Base-by-base conservation (phyloP, 1,139 yeast genomes). In the Blastobotrys capitulatus region DNA sequence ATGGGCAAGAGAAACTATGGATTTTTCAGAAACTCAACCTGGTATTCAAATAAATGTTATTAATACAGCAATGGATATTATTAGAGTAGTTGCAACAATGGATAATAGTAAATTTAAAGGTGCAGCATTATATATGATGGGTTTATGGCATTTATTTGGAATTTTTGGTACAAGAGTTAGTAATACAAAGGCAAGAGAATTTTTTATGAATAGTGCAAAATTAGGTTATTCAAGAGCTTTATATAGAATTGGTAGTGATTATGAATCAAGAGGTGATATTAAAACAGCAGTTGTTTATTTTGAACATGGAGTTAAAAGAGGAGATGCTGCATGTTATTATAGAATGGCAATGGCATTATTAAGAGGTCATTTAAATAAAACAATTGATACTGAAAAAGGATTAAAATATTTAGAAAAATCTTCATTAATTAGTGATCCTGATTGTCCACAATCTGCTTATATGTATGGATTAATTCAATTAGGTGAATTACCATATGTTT, bases 391-490 rank as follows among this genome's bases (percentile, higher is more conserved):
- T 1, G 55, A 50, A 9, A 49, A 53, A 20, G 73, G 69, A 1
- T 47, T 67, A 40, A 52, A 57, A 19, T 58, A 60, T 19, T 55
- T 69, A 19, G 63, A 64, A 48, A 54, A 56, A 18, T 62, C 70
- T 1, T 59, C 69, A 16, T 48, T 55, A 16, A 57, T 54, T 9
- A 60, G 68, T 16, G 73, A 69, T 46, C 63, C 67, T 1, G 73
- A 69, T 49, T 67, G 69, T 48, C 70, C 73, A 6, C 70, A 66
- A 44, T 63, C 72, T 1, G 64, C 71, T 1, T 69, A 64, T 51
- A 58, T 69, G 18, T 61, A 63, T 44, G 73, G 72, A 13, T 55
- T 67, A 43, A 54, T 69, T 25, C 63, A 62, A 40, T 59, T 68
- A 10, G 70, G 69, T 26, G 73, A 69, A 48, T 54, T 65, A 9